Conservation (phyloP, 805 yeast genomes). For the Candida wancherniae region DNA sequence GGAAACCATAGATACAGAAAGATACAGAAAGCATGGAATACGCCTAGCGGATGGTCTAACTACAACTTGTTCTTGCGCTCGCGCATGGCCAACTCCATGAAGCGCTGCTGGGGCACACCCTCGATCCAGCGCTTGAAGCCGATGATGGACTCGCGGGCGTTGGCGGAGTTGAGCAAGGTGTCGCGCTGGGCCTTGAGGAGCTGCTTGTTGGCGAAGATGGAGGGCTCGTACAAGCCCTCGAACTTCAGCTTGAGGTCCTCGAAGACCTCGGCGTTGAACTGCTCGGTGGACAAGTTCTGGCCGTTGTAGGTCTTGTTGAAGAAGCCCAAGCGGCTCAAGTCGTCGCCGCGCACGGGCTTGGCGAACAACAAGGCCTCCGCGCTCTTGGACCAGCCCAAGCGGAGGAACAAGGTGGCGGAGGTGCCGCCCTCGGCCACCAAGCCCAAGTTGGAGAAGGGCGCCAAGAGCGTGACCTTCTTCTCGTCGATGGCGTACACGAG, state of each 20-base stretch:
- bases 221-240: conserved; percentile 42
- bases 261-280: conserved; percentile 40
- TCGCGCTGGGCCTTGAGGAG: conserved; percentile 39
- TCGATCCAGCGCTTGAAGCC: conserved; percentile 69
- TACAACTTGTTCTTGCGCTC: conserved; percentile 59
- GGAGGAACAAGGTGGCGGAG: conserved; percentile 58
- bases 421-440: conserved; percentile 80
- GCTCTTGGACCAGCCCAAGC: conserved; percentile 70
- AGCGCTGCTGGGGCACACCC: conserved; percentile 70
- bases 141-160: conserved; percentile 59
- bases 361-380: conserved; percentile 70
- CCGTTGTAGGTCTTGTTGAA: conserved; percentile 52
- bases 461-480: conserved; percentile 51
- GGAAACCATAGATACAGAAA: too few species aligned
- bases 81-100: conserved; percentile 49
- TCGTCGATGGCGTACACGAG: conserved; percentile 64
- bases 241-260: conserved; percentile 31
- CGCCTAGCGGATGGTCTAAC: neutral
- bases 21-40: too few species aligned
- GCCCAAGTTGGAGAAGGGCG: conserved; percentile 80
- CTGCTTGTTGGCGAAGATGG: conserved; percentile 44
- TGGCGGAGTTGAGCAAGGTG: conserved; percentile 43
- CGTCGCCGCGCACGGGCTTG: conserved; percentile 58
- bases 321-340: conserved; percentile 53
- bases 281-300: conserved; percentile 30